Percentiles rank a stretch among this genome's conserved stretches.
phyloP scores from a whole-genome alignment of 2,329 filamentous ascomycete genomes.

The Aspergillus clavatus region DNA sequence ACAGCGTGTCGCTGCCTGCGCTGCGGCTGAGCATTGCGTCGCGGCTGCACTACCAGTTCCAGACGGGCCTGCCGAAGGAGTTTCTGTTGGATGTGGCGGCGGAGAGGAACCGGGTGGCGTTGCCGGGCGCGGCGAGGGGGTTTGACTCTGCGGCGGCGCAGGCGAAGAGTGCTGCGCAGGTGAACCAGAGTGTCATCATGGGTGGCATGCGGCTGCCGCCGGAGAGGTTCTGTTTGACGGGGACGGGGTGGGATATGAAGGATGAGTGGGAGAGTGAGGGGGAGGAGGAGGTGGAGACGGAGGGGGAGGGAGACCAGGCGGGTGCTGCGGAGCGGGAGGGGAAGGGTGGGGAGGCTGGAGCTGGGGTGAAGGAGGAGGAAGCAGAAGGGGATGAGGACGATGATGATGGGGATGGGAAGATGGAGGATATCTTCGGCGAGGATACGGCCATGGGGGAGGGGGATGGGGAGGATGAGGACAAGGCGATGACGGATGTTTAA shows the following conservation, averaged over 20 bases:
- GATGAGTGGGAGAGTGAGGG: slow-evolving; percentile 56
- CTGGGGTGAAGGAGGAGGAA: slow-evolving; percentile 25
- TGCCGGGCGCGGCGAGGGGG: slow-evolving; percentile 52
- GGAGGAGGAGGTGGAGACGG: slow-evolving; percentile 40
- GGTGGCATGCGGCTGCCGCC: slow-evolving; percentile 56
- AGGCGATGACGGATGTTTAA: slow-evolving; percentile 42
- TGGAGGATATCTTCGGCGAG: slow-evolving; percentile 47
- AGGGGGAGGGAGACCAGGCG: slow-evolving; percentile 24
- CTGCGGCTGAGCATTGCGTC: slow-evolving; percentile 58
- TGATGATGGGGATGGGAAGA: slow-evolving; percentile 44
- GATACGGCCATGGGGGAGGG: slow-evolving; percentile 36
- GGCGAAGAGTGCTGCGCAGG: slow-evolving; percentile 19
- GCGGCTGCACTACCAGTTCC: slow-evolving; percentile 57
- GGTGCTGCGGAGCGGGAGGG: slow-evolving; percentile 28
- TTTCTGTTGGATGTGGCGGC: slow-evolving; percentile 55
- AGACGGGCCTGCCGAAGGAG: slow-evolving; percentile 56
- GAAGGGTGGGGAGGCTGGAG: slow-evolving; percentile 16
- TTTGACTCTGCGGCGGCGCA: slow-evolving; percentile 29
- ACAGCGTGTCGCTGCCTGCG: slow-evolving; percentile 52
- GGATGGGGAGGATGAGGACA: slow-evolving; percentile 31
- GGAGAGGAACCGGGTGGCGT: slow-evolving; percentile 50
- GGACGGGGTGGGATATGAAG: slow-evolving; percentile 52
- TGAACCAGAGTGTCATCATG: slow-evolving; percentile 36
- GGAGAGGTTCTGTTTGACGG: slow-evolving; percentile 58
- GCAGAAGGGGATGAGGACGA: slow-evolving; percentile 35